Conservation (phyloP, 169 alveolate genomes). For the Plasmodium chabaudi region DNA sequence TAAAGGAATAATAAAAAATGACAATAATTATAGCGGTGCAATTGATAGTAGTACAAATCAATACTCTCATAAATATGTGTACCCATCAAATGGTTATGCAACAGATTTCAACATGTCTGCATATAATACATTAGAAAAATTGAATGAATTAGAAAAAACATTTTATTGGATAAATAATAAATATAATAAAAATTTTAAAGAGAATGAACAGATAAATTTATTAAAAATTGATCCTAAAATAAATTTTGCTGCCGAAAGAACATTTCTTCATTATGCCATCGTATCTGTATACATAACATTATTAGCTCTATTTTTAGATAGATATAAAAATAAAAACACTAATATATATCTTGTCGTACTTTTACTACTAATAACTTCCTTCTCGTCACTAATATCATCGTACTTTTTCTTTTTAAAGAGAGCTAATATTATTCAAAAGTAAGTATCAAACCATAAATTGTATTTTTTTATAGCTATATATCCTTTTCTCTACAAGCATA, state of each 20-base stretch:
- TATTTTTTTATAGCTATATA: neutral
- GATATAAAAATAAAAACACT: constrained; percentile 54
- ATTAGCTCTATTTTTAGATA: constrained; percentile 73
- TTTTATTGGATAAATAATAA: constrained; percentile 24
- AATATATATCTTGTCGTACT: constrained; percentile 17
- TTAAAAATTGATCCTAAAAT: constrained; percentile 86
- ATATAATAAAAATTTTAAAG: constrained; percentile 27
- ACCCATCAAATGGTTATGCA: neutral
- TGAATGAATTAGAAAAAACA: constrained; percentile 35
- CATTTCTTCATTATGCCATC: constrained; percentile 83
- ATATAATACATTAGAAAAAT: constrained; percentile 9
- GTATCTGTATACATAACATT: constrained; percentile 80
- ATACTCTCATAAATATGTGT: neutral
- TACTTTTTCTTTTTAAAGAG: constrained; percentile 59
- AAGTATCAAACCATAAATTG: neutral
- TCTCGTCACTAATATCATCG: constrained; percentile 55
- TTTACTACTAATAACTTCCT: constrained; percentile 22
- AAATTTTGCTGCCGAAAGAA: constrained; percentile 87
- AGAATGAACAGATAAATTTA: constrained; percentile 48
- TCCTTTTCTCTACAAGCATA: neutral
- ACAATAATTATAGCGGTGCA: neutral
- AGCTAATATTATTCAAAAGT: constrained; percentile 37
- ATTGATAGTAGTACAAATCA: neutral
- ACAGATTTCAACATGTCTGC: neutral
- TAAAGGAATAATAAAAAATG: neutral